These are phyloP conservation scores for Apiospora arundinis DNA, from an alignment of 2,329 filamentous ascomycete species.

Conservation along the genomic window DNA sequence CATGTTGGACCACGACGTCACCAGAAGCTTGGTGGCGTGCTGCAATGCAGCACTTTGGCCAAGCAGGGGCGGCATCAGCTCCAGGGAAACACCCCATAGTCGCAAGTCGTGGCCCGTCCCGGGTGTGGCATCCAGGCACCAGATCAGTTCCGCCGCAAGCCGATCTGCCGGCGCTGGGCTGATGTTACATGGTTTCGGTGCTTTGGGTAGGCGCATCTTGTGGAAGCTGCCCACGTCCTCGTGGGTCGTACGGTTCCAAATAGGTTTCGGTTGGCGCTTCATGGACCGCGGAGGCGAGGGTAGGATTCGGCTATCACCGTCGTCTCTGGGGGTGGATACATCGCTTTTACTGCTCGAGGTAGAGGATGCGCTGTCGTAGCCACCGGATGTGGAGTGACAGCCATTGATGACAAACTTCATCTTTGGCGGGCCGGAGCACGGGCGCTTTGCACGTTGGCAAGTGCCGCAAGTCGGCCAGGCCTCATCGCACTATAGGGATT, in stretches of 20 bases:
- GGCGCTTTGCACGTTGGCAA: conserved; percentile 35
- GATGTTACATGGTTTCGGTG: neutral
- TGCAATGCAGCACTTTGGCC: conserved; percentile 31
- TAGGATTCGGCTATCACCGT: neutral
- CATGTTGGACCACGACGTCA: conserved; percentile 35
- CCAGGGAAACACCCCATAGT: conserved; percentile 36
- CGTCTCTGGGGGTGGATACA: conserved; percentile 25
- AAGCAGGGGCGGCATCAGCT: conserved; percentile 34
- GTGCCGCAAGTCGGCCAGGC: conserved; percentile 40
- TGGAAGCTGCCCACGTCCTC: neutral
- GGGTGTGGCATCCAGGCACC: conserved; percentile 32
- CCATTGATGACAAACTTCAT: conserved; percentile 40
- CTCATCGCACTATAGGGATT: conserved; percentile 36
- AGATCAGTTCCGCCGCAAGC: conserved; percentile 30
- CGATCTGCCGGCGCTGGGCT: conserved; percentile 24
- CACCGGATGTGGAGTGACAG: conserved; percentile 31
- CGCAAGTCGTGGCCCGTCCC: conserved; percentile 35
- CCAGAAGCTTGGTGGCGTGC: conserved; percentile 35
- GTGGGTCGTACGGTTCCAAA: neutral
- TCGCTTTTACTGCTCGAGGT: conserved; percentile 10
- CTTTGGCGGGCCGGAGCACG: conserved; percentile 37
- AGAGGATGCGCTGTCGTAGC: conserved; percentile 28
- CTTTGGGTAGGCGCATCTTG: neutral
- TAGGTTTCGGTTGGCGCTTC: neutral
- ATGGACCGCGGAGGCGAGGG: neutral